phyloP scores from a whole-genome alignment of 2,329 filamentous ascomycete species.

The Fusarium haematococcum region DNA sequence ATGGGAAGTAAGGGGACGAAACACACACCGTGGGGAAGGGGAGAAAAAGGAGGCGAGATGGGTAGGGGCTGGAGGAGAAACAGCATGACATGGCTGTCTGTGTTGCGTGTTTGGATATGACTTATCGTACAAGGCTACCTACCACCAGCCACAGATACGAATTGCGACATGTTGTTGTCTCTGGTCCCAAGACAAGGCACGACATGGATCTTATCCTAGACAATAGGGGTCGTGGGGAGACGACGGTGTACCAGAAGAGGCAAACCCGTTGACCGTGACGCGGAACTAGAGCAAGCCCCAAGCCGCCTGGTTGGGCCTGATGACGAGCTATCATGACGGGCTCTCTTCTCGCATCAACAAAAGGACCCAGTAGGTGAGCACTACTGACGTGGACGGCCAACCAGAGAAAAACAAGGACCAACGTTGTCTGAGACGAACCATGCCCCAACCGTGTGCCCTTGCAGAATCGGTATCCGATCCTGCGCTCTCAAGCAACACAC shows the following conservation, averaged over 20 bases:
- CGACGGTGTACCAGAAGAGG: neutral
- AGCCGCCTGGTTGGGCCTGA: neutral
- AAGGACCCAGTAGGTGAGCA: conserved; percentile 11
- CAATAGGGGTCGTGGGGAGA: conserved; percentile 14
- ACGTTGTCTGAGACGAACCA: conserved; percentile 3
- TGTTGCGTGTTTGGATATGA: conserved; percentile 13
- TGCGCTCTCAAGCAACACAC: conserved; percentile 3
- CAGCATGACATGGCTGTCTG: conserved; percentile 1
- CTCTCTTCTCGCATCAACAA: neutral
- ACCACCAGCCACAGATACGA: conserved; percentile 14
- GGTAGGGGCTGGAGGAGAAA: neutral
- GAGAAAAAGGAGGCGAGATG: neutral
- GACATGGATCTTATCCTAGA: neutral
- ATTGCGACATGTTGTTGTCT: conserved; percentile 8
- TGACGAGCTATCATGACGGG: neutral
- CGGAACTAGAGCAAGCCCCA: conserved; percentile 2
- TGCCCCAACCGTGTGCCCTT: conserved; percentile 18
- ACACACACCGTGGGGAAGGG: neutral
- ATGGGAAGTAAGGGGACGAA: conserved; percentile 11
- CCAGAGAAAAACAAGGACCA: conserved; percentile 17
- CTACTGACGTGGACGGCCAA: conserved; percentile 4
- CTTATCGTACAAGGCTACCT: conserved; percentile 23
- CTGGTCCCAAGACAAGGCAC: neutral
- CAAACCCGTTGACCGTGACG: neutral
- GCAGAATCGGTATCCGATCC: conserved; percentile 27